These are phyloP conservation scores for Camelina neglecta DNA, from an alignment of 345 rosid genomes.

Conservation along the genomic window DNA sequence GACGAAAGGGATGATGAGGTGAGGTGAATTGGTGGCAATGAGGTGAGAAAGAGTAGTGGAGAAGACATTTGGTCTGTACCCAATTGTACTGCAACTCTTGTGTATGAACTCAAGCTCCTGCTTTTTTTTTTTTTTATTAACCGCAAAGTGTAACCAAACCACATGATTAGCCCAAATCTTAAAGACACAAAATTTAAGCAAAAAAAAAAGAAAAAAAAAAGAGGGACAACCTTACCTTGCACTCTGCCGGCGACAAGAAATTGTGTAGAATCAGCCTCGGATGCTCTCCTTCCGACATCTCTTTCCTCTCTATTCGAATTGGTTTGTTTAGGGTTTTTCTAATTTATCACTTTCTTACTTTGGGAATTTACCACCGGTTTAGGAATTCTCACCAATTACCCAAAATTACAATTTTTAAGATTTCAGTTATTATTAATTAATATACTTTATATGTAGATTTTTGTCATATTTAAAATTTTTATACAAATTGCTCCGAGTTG, in stretches of 20 bases:
- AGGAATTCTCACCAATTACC: too few relatives aligned
- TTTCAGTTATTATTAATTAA: too few relatives aligned
- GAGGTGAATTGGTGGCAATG: neutral
- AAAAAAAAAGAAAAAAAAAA: neutral
- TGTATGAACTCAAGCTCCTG: conserved; percentile 89
- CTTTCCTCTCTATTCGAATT: neutral
- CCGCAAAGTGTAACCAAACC: neutral
- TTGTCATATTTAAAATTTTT: too few relatives aligned
- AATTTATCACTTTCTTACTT: too few relatives aligned
- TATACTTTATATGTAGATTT: too few relatives aligned
- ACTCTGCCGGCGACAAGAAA: conserved; percentile 58
- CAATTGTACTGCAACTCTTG: conserved; percentile 76
- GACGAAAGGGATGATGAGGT: too few relatives aligned
- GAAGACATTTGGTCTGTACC: conserved; percentile 88
- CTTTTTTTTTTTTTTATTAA: neutral
- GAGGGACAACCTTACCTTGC: conserved; percentile 67
- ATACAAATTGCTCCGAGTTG: too few relatives aligned
- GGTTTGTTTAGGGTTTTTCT: too few relatives aligned
- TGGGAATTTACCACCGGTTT: too few relatives aligned
- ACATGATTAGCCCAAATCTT: conserved; percentile 3
- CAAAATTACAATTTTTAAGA: too few relatives aligned
- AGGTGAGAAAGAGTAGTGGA: conserved; percentile 96
- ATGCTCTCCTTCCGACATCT: conserved; percentile 41
- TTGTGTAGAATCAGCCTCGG: conserved; percentile 54
- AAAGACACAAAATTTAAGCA: neutral